Conservation (phyloP, 345 rosid species). For the Populus pruinosa region DNA sequence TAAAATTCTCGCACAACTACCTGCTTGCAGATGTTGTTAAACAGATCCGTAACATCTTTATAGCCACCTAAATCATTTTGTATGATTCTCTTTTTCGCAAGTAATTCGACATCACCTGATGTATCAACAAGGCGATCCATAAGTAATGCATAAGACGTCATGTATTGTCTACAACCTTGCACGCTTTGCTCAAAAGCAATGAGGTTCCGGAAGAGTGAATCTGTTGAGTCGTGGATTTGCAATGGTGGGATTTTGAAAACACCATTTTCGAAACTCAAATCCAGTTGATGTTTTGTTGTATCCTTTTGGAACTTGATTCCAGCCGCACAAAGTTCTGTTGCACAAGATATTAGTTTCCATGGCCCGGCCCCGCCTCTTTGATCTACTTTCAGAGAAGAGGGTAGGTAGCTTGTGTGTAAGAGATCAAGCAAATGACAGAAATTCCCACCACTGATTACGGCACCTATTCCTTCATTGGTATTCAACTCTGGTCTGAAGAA, state of each 20-base stretch:
- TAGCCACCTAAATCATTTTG: conserved; percentile 2
- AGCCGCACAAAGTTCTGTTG: conserved; percentile 33
- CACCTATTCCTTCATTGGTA: neutral
- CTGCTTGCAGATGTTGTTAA: conserved; percentile 17
- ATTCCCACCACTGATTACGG: too few species aligned
- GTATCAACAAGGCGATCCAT: conserved; percentile 13
- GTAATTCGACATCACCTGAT: conserved; percentile 1
- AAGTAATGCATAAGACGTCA: conserved; percentile 7
- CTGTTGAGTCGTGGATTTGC: conserved; percentile 25
- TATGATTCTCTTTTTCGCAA: neutral
- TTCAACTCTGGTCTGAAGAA: conserved; percentile 1
- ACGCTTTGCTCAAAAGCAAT: conserved; percentile 33
- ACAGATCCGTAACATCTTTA: conserved; percentile 8
- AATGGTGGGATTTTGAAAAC: conserved; percentile 27
- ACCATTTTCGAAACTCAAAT: conserved; percentile 23
- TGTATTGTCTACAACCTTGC: neutral
- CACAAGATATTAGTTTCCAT: conserved; percentile 21
- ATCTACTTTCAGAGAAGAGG: neutral
- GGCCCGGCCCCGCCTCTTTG: neutral
- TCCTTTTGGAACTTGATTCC: conserved; percentile 31
- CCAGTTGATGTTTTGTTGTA: conserved; percentile 17
- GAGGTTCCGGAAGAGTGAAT: conserved; percentile 26
- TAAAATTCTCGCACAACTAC: neutral
- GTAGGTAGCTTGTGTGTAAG: conserved; percentile 12
- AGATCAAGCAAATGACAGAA: conserved; percentile 6